Conservation (phyloP, 805 yeast genomes). For the Kazachstania bromeliacearum region DNA sequence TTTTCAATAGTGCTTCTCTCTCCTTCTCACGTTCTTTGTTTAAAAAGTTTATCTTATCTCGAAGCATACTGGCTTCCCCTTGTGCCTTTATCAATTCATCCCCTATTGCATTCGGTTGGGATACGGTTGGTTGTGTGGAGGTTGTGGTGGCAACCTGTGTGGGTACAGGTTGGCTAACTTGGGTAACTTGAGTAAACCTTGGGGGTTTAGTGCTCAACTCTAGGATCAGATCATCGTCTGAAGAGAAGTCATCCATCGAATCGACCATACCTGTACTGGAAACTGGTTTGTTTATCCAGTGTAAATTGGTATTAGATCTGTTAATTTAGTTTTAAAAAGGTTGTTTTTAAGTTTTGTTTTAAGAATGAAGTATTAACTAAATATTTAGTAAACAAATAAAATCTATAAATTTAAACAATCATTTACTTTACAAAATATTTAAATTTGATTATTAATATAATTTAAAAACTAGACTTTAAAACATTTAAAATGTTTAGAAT, state of each 20-base stretch:
- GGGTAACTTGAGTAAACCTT: constrained; percentile 7
- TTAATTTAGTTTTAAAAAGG: too few relatives aligned
- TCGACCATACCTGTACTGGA: too few relatives aligned
- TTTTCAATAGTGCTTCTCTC: constrained; percentile 21
- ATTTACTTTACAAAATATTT: too few relatives aligned
- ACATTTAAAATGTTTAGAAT: too few relatives aligned
- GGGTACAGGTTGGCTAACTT: neutral
- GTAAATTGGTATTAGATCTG: too few relatives aligned
- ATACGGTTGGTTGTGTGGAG: constrained; percentile 23
- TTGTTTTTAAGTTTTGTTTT: too few relatives aligned
- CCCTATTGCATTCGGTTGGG: neutral
- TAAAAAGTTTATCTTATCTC: constrained; percentile 49
- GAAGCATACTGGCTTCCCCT: constrained; percentile 75
- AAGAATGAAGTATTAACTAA: too few relatives aligned
- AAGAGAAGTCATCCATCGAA: constrained; percentile 2
- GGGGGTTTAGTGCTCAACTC: constrained; percentile 39
- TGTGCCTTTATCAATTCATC: constrained; percentile 40
- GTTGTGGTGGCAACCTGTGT: constrained; percentile 31
- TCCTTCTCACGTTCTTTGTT: constrained; percentile 36
- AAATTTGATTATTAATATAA: too few relatives aligned
- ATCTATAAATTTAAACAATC: too few relatives aligned
- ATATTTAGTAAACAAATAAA: too few relatives aligned
- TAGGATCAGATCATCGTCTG: constrained; percentile 37
- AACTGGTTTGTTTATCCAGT: too few relatives aligned
- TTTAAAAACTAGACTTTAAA: too few relatives aligned